Evolutionary conservation across 164 flowering plant species (phyloP), one percentile per base, ranked within the genome.

Genomic region (Berberis vulgaris): DNA sequence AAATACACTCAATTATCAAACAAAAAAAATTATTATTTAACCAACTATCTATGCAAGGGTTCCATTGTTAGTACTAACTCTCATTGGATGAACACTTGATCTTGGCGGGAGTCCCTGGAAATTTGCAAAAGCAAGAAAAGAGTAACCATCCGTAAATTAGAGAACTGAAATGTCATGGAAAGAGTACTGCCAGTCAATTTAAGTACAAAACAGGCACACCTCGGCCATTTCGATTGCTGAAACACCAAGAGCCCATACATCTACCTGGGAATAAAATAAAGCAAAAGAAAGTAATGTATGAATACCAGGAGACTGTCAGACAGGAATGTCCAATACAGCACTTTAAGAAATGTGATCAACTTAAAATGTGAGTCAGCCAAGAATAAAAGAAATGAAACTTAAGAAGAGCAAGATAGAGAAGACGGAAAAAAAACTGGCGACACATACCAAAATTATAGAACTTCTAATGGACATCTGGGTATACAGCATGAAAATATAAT

Each of bases 191-290:
- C 49, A 45, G 45, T 43, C 59, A 65, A 39, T 42, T 53, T 63
- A 43, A 2, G 49, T 43, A 62, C 43, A 13, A 7, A 43, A 59
- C 10, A 59, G 26, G 56, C 60, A 74, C 74, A 91, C 99, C 99
- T 95, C 99, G 2, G 99, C 99, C 99, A 95, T 95, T 80, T 95
- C 99, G 78, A 95, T 95, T 65, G 99, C 99, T 65, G 99, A 91
- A 56, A 91, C 97, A 75, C 99, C 99, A 79, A 91, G 96, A 65
- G 99, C 99, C 99, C 99, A 95, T 26, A 95, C 97, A 82, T 95
- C 99, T 45, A 95, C 99, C 99, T 94, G 79, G 12, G 54, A 45
- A 26, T 47, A 11, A 55, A 52, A n/a, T 45, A n/a, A 6, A n/a
- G 7, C 6, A 9, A 10, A 45, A 44, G 41, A 65, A 41, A 42